phyloP scores from a whole-genome alignment of 805 yeast species.

The Cyberlindnera galapagoensis region DNA sequence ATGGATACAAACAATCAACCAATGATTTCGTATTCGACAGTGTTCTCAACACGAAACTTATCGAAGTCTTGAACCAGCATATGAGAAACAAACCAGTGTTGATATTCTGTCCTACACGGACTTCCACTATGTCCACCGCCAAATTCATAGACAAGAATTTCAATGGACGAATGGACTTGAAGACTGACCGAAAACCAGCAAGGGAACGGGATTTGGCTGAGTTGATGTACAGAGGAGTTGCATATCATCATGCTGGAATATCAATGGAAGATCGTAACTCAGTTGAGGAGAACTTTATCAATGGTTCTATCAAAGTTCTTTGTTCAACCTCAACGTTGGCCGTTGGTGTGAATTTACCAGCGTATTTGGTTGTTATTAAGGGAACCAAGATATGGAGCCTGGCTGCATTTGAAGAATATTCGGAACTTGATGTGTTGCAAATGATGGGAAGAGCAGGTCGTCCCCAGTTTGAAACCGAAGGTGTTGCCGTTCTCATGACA shows the following conservation, averaged over 20 bases:
- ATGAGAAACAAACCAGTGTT: conserved; percentile 38
- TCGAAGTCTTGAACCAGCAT: conserved; percentile 33
- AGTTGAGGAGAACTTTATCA: conserved; percentile 39
- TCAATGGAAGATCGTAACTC: conserved; percentile 37
- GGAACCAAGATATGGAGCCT: conserved; percentile 56
- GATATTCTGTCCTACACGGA: conserved; percentile 49
- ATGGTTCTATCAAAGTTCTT: conserved; percentile 36
- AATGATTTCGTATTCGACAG: conserved; percentile 46
- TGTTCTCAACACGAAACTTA: conserved; percentile 34
- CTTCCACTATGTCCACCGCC: conserved; percentile 41
- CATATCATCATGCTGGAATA: conserved; percentile 56
- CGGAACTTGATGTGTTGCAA: conserved; percentile 49
- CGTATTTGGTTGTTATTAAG: conserved; percentile 52
- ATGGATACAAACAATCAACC: conserved; percentile 32
- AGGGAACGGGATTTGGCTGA: conserved; percentile 26
- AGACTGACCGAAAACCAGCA: neutral
- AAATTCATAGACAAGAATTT: conserved; percentile 27
- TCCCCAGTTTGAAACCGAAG: conserved; percentile 47
- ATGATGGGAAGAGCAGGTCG: conserved; percentile 67
- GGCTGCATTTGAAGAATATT: conserved; percentile 44
- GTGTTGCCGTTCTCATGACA: conserved; percentile 44
- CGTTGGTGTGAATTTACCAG: conserved; percentile 56
- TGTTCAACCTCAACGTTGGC: conserved; percentile 59
- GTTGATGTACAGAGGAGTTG: conserved; percentile 32
- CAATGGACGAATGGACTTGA: neutral